Base-by-base conservation (phyloP, 2,329 filamentous ascomycete genomes). In the Cladosporium sp. region DNA sequence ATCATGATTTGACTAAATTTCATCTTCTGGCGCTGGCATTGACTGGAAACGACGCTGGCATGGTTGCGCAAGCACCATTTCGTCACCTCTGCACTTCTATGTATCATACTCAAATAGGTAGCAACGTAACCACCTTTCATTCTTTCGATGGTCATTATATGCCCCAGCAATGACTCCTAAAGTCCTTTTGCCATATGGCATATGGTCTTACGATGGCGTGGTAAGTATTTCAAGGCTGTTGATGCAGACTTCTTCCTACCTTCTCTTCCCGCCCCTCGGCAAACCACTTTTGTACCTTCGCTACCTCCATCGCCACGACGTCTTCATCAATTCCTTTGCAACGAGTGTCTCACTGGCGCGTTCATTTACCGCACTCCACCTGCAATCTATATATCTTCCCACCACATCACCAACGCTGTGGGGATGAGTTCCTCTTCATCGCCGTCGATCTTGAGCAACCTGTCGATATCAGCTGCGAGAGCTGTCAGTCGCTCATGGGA, bases 41-140 rank as follows among this genome's bases (percentile, higher is more conserved):
- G 59, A 33, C 46, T 37, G 59, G 5, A 18, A 35, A 18, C 16
- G 23, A 12, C 49, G 49, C 28, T 52, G 49, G 49, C 14, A 26
- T 37, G 28, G 4, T 53, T n/a, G 59, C 58, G 40, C 26, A 49
- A 61, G 58, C 58, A 33, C 10, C n/a, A 16, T 23, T 23, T 29
- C 40, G 44, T 44, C 35, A 56, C n/a, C n/a, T 40, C 3, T 63
- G 61, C 33, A 53, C 18, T 63, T 63, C 60, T 63, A 31, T 63
- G 50, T 63, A 63, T 63, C 61, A 63, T 63, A 63, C 12, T 44
- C 12, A 29, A 40, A 56, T 63, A 63, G 46, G 46, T 53, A 55
- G 60, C 31, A 44, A 29, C 49, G 21, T 52, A 26, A 52, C 49
- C 49, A 52, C 7, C 23, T 6, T 49, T 52, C 49, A 52, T 52